Conservation (phyloP, 306 rosid species). For the Citrullus amarus region DNA sequence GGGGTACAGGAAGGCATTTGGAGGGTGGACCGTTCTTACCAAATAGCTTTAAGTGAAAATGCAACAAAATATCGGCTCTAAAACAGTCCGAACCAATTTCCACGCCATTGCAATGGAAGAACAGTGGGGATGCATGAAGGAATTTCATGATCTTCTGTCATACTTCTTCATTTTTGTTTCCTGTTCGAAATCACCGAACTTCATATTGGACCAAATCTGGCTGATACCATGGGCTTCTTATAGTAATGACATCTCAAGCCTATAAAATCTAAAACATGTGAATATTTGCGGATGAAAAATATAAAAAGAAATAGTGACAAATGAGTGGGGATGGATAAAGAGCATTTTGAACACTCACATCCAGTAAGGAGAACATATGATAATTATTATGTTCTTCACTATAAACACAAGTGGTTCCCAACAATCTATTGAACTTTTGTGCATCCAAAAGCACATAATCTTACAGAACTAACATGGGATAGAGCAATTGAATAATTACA, state of each 20-base stretch:
- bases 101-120: neutral
- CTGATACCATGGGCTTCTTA: neutral
- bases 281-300: neutral
- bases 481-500: constrained; percentile 82
- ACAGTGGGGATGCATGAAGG: neutral
- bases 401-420: neutral
- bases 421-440: neutral
- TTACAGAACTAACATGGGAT: constrained; percentile 25
- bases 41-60: neutral
- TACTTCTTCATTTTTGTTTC: neutral
- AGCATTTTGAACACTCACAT: neutral
- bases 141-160: too few relatives aligned
- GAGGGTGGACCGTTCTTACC: neutral
- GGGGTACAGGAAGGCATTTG: neutral
- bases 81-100: neutral
- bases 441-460: constrained; percentile 24
- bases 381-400: neutral
- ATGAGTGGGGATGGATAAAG: neutral
- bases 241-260: neutral
- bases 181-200: neutral
- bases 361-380: neutral
- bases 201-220: neutral
- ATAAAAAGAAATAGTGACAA: neutral
- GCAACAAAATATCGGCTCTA: neutral
- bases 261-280: neutral